phyloP scores from a whole-genome alignment of 805 yeast species.

The Tetrapisispora nanseiensis region DNA sequence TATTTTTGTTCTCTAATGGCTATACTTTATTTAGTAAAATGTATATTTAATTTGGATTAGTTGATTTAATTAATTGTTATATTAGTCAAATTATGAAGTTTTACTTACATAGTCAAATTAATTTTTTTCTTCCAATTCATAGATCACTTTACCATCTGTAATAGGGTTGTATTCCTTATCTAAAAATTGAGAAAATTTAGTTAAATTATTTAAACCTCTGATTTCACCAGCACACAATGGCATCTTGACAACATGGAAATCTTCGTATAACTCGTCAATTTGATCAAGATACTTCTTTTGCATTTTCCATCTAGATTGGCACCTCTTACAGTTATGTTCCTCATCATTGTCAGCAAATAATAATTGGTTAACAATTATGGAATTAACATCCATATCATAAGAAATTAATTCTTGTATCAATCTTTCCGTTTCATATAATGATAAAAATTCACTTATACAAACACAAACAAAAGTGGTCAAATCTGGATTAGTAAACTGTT shows the following conservation, averaged over 20 bases:
- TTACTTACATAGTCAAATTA: not conserved
- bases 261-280: constrained; percentile 93
- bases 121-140: constrained; percentile 29
- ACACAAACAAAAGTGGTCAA: constrained; percentile 93
- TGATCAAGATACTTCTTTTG: constrained; percentile 91
- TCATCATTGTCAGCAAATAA: constrained; percentile 70
- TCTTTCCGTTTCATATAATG: constrained; percentile 94
- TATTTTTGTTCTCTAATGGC: not conserved
- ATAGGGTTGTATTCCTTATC: constrained; percentile 68
- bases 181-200: constrained; percentile 72
- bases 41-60: not conserved
- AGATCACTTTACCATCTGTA: constrained; percentile 34
- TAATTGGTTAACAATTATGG: constrained; percentile 91
- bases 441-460: constrained; percentile 92
- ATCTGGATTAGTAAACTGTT: constrained; percentile 93
- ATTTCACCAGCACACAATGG: constrained; percentile 93
- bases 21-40: not conserved
- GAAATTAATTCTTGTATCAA: constrained; percentile 92
- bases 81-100: not conserved
- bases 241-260: constrained; percentile 90
- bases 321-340: constrained; percentile 72
- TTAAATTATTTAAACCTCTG: constrained; percentile 81
- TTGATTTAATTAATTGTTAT: not conserved
- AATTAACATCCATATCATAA: constrained; percentile 92
- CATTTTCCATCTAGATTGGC: constrained; percentile 89